Base-by-base conservation (phyloP, 129 eudicot species). In the Flaveria sonorensis region DNA sequence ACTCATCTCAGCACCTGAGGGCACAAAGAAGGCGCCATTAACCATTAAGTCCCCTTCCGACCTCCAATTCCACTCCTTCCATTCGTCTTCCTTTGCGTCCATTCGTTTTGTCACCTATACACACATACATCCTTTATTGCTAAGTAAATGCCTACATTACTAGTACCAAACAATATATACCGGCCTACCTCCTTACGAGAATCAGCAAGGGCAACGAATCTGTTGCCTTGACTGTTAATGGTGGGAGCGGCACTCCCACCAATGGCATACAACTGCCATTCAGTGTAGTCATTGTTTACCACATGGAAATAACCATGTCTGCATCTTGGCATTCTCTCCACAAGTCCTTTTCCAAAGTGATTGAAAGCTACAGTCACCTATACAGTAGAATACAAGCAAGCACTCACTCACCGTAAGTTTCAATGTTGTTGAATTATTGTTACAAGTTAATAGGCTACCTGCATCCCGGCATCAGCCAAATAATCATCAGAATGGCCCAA, bases 171-270 rank as follows among this genome's bases (percentile, higher is more conserved):
- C 39, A 32, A 4, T 32, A 32, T 28, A 5, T 5, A 32, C 39
- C 39, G 7, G 39, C 39, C 0, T 86, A 93, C 98, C 97, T 94
- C 97, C 72, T 86, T 91, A 39, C 86, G 76, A 18, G 91, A 83
- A 80, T 89, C 81, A 7, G 77, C 3, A 3, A 86, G 83, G 10
- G 99, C 99, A 46, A 86, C 86, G 40, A 84, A 94, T 8, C 99
- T 89, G 72, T 94, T 94, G 18, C 99, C 99, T 75, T 94, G 97
- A 59, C 99, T 91, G 65, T 91, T 94, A 47, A 94, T 88, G 26
- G 99, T 94, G 13, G 99, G 99, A 74, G 77, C 85, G 7, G 97
- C 97, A 59, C 99, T 94, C 53, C 99, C 99, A 19, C 99, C 99
- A 15, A 94, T 86, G 5, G 97, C 99, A 83, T 94, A 94, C 86